Evolutionary conservation across 225 moss, liverwort and hornwort species (phyloP), one percentile per base, ranked within the genome.

Genomic region (Rhytidiadelphus loreus): DNA sequence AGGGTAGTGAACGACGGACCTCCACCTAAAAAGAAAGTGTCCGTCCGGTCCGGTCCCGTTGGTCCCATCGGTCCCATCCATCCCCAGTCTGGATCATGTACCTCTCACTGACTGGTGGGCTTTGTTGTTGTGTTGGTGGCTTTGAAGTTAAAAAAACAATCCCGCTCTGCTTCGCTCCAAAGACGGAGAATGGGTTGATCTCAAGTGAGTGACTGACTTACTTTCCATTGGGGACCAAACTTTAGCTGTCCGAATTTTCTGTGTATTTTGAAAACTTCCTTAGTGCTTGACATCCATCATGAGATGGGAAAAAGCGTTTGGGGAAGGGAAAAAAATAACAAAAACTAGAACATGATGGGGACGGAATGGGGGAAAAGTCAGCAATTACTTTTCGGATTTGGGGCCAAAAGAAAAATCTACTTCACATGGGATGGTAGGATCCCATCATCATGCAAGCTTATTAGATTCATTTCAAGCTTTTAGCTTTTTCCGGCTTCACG

Each of bases 21-120:
- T 59, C 41, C 8, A 60, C 80, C 60, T 80, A 30, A 57, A 79
- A 79, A 58, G 79, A 52, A 52, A 52, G 52, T 5, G 52, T 52
- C 2, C 2, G 2, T 15, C 16, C 16, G 0, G 0, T 35, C 70
- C 24, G 1, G n/a, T n/a, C n/a, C n/a, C 48, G 48, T 48, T 10
- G 48, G 9, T 48, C 48, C 48, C 48, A 10, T 48, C 48, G 10
- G 48, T 48, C 44, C 43, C 9, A 2, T 28, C 58, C 25, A 19
- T 20, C 32, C 14, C 53, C 30, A 52, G 33, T 18, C 58, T 58
- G 41, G 58, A 79, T 79, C 79, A 58, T 58, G 79, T 79, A 79
- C 79, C 79, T 77, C 23, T 28, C 16, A 7, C 55, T 37, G n/a
- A 37, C 39, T 17, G 39, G 56, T 26, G 56, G 33, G 13, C n/a